Base-by-base conservation (phyloP, 352 stramenopile species). In the Globisporangium middletonii region DNA sequence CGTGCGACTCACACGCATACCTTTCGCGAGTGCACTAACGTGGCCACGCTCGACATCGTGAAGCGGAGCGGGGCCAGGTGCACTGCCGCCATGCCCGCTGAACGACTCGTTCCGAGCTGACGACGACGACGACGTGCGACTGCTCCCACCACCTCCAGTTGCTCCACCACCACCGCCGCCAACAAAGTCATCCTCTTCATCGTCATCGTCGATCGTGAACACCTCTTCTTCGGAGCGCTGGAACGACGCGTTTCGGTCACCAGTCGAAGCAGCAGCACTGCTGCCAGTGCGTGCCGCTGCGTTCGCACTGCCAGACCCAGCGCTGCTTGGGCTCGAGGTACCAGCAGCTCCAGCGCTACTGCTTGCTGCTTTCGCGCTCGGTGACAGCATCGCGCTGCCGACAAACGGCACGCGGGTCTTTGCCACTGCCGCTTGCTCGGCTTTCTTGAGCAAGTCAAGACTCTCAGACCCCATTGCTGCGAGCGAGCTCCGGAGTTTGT, bases 181-280 rank as follows among this genome's bases (percentile, higher is more conserved):
- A n/a, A 79, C 63, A 59, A 72, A 76, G 46, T 80, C 73, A 43
- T 84, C 76, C 33, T 88, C 68, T 59, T 81, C 82, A 26, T 89
- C 75, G 16, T 92, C 79, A 46, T 91, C 83, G 64, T 92, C 83
- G 55, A 92, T 92, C 15, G 80, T 86, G 56, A 92, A 92, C 42
- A 92, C 82, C 35, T 89, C 83, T 26, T 92, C 83, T n/a, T 82
- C 77, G 3, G 76, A 76, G 35, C 68, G 65, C 48, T 83, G 71
- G 57, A 83, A 86, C 45, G 76, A 88, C 0, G 50, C 53, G 26
- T 63, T 57, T 7, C 69, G 66, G 5, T 70, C 55, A 13, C 55
- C 47, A 41, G 37, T n/a, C 23, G 23, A 23, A 23, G 23, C 23
- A 19, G 38, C 51, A n/a, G 54, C 37, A 46, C n/a, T 37, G 23